Conservation (phyloP, 2,329 filamentous ascomycete species). For the Diaporthe vexans region DNA sequence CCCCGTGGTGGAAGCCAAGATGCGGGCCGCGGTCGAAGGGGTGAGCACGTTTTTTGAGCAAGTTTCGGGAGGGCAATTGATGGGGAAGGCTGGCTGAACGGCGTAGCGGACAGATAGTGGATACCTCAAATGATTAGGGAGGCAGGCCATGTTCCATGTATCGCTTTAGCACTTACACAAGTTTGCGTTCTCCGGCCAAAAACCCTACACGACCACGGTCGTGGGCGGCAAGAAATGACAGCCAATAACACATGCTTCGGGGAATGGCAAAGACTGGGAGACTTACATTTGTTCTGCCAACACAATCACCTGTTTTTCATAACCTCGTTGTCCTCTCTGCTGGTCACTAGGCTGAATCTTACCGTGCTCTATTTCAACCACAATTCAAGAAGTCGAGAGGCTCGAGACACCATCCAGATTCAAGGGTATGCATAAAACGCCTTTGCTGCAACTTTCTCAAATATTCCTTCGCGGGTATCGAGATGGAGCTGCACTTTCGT, state of each 20-base stretch:
- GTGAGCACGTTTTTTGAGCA: conserved; percentile 39
- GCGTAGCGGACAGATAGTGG: conserved; percentile 4
- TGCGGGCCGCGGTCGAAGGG: conserved; percentile 5
- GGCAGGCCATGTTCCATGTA: not conserved
- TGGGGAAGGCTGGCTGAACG: not conserved
- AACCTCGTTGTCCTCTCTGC: not conserved
- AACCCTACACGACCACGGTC: not conserved
- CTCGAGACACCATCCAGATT: not conserved
- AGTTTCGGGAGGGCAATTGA: conserved; percentile 24
- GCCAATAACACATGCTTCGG: not conserved
- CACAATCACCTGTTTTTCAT: too few species aligned
- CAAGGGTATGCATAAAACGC: not conserved
- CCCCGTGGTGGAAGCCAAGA: conserved; percentile 17
- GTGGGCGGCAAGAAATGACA: not conserved
- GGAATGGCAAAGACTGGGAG: not conserved
- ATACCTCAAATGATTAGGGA: not conserved
- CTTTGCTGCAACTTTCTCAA: not conserved
- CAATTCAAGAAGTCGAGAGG: not conserved
- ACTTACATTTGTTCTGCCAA: not conserved
- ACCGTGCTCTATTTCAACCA: too few species aligned
- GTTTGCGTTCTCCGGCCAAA: not conserved
- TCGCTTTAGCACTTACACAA: conserved; percentile 24
- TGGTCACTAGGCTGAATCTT: not conserved
- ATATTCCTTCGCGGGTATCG: not conserved
- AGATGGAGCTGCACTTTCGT: not conserved